Evolutionary conservation across 192 early-diverging fungal genomes (phyloP), one percentile per base, ranked within the genome.

Genomic region (Entomortierella lignicola): DNA sequence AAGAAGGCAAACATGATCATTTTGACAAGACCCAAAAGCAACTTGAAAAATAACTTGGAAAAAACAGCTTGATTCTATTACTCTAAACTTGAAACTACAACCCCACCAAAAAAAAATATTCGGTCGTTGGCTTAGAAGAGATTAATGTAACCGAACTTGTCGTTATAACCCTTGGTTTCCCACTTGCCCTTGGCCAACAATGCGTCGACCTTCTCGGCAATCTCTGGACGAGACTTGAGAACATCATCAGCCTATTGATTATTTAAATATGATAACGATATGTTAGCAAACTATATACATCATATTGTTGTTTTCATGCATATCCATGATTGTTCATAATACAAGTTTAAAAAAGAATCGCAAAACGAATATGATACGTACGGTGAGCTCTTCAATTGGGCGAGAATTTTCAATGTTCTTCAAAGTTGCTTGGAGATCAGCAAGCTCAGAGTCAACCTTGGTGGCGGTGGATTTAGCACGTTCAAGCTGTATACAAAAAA

Each of bases 111-210:
- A 34, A 34, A 8, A 25, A 26, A 54, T 60, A 47, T 55, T 26
- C 21, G 12, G 10, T 11, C 20, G 7, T 18, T 37, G 41, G 43
- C 42, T 90, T 91, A 93, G 74, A 92, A 85, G 77, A 91, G 85
- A 34, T 87, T 83, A 66, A 91, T 87, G 81, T 88, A 90, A 56
- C 92, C 91, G 83, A 94, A 98, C 90, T 92, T 95, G 85, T 97
- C 96, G 88, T 97, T 94, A 89, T 99, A 99, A 58, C 94, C 96
- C 53, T 96, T 94, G 56, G 97, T 92, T 44, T 83, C 89, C 93
- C 93, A 99, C 77, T 96, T 89, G 77, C 94, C 92, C 88, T 96
- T 91, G 87, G 95, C 92, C 77, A 93, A 86, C 93, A 95, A 93
- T 79, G 95, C 94, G 72, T 95, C 95, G 44, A 97, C 93, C 64